Evolutionary conservation across 768 basidiomycete species (phyloP), one percentile per base, ranked within the genome.

Genomic region (Phylloporus sp.): DNA sequence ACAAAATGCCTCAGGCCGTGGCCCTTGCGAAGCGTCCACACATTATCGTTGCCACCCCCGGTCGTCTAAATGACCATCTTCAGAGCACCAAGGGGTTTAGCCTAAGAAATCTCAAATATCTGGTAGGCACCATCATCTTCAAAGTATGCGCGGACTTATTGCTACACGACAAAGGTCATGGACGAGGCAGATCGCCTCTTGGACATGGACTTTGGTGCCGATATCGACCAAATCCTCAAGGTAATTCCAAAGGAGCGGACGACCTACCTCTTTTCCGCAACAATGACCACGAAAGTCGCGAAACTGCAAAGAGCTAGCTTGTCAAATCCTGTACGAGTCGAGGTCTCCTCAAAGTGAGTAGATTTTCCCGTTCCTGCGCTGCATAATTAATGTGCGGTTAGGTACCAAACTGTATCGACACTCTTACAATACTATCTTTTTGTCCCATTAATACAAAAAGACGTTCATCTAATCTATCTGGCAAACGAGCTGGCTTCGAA

Each of bases 11-110:
- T 1, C 96, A 99, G 64, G 81, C 89, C 27, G 86, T 98, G 53
- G 88, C 90, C 6, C 77, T 98, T 42, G 90, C 91, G 6, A 98
- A 96, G 68, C 77, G 84, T 44, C 96, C 96, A 2, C 96, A 99
- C 66, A 77, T 99, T 36, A 77, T 99, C 29, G 91, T 99, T 20
- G 94, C 92, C 24, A 98, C 96, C 0, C 95, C 95, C 2, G 95
- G 95, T 50, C 80, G 95, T 42, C 69, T 97, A 58, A 77, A 91
- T 51, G 90, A 96, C 64, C 96, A 98, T 66, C 71, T 99, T 36
- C 93, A 98, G 65, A 90, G 91, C 58, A 98, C 96, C 5, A 99
- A 98, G 66, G 96, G 96, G 3, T 99, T 98, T 65, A 90, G 82
- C 54, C 67, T 99, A 56, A 76, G 90, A 59, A 77, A 70, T 14